Evolutionary conservation across 257 asterid genomes (phyloP).

Genomic region (Parsonsia alboflavescens): DNA sequence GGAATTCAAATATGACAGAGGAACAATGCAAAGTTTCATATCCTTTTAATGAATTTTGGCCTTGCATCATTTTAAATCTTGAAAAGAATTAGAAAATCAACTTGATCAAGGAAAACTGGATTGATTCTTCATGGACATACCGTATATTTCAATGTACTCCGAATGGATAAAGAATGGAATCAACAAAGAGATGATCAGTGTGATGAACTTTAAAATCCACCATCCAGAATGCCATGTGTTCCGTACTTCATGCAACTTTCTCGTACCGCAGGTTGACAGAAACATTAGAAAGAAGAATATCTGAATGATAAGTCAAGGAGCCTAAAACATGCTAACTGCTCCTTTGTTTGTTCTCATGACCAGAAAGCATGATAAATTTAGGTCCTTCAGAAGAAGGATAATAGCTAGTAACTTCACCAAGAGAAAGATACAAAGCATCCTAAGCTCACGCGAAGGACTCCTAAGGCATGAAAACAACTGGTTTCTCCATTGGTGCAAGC

Average conservation of each 20-base stretch:
- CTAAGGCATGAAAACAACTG: conserved; percentile 75
- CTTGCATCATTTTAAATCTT: not conserved
- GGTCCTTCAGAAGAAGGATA: too few species aligned
- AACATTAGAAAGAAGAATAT: conserved; percentile 77
- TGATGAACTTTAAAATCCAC: conserved; percentile 60
- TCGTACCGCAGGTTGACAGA: conserved; percentile 53
- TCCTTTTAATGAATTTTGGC: not conserved
- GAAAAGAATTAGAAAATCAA: not conserved
- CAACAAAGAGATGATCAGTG: conserved; percentile 42
- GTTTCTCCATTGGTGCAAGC: conserved; percentile 57
- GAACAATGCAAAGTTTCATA: not conserved
- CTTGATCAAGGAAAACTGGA: not conserved
- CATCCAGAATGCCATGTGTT: conserved; percentile 82
- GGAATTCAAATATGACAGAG: not conserved
- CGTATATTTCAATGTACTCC: conserved; percentile 64
- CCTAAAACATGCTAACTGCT: not conserved
- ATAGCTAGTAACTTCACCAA: not conserved
- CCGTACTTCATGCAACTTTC: conserved; percentile 45
- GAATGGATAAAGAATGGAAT: conserved; percentile 79
- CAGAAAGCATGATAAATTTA: not conserved
- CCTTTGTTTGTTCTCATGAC: not conserved
- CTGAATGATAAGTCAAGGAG: conserved; percentile 51
- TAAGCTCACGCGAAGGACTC: conserved; percentile 92
- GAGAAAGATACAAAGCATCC: conserved; percentile 88
- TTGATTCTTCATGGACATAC: conserved; percentile 28